Conservation (phyloP, 139 green algal species). For the Chlorella sorokiniana region DNA sequence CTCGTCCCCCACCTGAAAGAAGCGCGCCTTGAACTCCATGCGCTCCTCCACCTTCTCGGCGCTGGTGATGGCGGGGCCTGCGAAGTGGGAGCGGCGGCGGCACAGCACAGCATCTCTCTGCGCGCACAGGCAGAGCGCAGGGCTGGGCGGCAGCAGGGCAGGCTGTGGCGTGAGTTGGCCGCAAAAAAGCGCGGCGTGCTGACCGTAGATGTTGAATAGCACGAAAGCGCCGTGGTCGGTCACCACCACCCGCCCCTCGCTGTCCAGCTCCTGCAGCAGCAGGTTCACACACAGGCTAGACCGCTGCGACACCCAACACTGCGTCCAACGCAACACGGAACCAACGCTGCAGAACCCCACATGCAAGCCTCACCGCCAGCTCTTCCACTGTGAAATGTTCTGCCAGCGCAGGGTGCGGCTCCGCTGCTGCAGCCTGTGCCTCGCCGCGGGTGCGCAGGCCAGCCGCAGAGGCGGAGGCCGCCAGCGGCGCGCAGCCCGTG, state of each 20-base stretch:
- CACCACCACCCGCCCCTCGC: constrained; percentile 61
- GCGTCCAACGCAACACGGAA: neutral
- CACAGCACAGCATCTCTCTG: neutral
- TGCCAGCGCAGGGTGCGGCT: constrained; percentile 1
- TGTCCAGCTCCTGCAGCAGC: constrained; percentile 46
- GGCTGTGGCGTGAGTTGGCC: no score
- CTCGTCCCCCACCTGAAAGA: constrained; percentile 24
- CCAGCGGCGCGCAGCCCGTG: constrained; percentile 32
- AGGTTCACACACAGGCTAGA: neutral
- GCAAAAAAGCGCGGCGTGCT: neutral
- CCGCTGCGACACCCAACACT: neutral
- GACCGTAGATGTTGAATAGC: constrained; percentile 64
- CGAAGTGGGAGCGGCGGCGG: neutral
- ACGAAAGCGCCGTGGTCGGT: constrained; percentile 65
- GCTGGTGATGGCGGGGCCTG: constrained; percentile 53
- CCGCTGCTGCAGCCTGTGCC: neutral
- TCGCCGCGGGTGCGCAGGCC: neutral
- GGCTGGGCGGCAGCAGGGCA: neutral
- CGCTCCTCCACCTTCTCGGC: constrained; percentile 48
- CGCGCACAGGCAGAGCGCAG: neutral
- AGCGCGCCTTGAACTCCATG: constrained; percentile 48
- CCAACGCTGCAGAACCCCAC: neutral
- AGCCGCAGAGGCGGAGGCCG: neutral
- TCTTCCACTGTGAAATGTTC: constrained; percentile 2
- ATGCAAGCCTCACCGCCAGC: constrained; percentile 12